Base-by-base conservation (phyloP, 768 basidiomycete genomes). In the Lentinula lateritia region DNA sequence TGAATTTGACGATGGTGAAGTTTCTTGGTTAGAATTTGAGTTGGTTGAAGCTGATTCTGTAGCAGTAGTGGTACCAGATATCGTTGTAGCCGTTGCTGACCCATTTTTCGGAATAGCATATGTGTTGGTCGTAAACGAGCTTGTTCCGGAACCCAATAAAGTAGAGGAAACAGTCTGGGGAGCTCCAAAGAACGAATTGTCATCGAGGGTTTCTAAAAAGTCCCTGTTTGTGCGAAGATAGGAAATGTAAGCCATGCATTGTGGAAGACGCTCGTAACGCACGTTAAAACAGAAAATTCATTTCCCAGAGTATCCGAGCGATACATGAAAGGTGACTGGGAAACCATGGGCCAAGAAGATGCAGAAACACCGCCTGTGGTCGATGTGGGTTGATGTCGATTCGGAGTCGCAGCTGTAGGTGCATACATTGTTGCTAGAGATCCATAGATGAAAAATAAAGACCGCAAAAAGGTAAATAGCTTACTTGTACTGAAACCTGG, bases 171-270 rank as follows among this genome's bases (percentile, higher is more conserved):
- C 78, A 1, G 78, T 78, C 5, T 84, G 83, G 7, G 86, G 80
- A n/a, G 77, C 75, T 13, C 83, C 82, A 71, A 93, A 90, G 74
- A 92, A 93, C 1, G 89, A 81, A 2, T 87, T 85, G 58, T 95
- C 92, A 71, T 93, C 91, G 8, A 95, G 80, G 0, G 91, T 92
- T 70, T 93, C 91, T 28, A 95, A 80, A 72, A 94, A 95, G 68
- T 95, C 93, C 38, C 92, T 94, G 62, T 42, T 15, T 28, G 35
- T 28, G 28, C 28, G 3, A 28, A 13, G 38, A 15, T 23, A 28
- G 46, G n/a, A 28, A 62, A 50, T 39, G 32, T 50, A 16, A 48
- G 18, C n/a, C 50, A 61, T 42, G 15, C 65, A 61, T 39, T 61
- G 61, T 8, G 55, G 34, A 15, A 50, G n/a, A 36, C 15, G 5